Percentiles rank a stretch among this genome's conserved stretches.
Conservation (phyloP, 805 yeast species). For the Sugiyamaella floridensis region DNA sequence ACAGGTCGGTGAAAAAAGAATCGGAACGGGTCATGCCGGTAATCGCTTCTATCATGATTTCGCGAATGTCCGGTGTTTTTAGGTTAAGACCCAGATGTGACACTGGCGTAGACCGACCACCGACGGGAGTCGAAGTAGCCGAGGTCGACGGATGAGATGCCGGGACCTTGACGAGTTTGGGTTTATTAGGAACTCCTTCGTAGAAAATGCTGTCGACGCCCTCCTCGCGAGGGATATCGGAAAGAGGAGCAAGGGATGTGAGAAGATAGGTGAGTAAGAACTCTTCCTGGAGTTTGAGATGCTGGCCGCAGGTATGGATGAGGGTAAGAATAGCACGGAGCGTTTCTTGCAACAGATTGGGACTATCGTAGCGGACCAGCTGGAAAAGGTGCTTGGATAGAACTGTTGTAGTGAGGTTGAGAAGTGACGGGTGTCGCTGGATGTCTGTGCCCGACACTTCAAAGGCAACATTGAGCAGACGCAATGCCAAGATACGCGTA, state of each 20-base stretch:
- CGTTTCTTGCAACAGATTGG: constrained; percentile 65
- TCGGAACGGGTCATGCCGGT: constrained; percentile 50
- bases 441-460: constrained; percentile 72
- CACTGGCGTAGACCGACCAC: constrained; percentile 14
- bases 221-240: constrained; percentile 33
- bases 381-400: constrained; percentile 81
- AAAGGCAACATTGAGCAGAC: constrained; percentile 66
- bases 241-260: constrained; percentile 31
- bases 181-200: constrained; percentile 34
- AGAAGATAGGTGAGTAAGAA: constrained; percentile 35
- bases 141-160: constrained; percentile 32
- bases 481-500: constrained; percentile 75
- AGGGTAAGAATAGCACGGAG: constrained; percentile 70
- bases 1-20: constrained; percentile 64
- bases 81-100: constrained; percentile 10
- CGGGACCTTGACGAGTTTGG: constrained; percentile 53
- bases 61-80: constrained; percentile 44
- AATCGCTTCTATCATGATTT: constrained; percentile 74
- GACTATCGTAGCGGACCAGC: constrained; percentile 67
- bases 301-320: constrained; percentile 55
- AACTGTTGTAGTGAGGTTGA: constrained; percentile 65
- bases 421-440: constrained; percentile 54
- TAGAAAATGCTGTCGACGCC: constrained; percentile 34
- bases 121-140: constrained; percentile 17
- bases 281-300: constrained; percentile 76